phyloP scores from a whole-genome alignment of 495 filamentous ascomycete genomes.

The Pyrenopolyporus hunteri region DNA sequence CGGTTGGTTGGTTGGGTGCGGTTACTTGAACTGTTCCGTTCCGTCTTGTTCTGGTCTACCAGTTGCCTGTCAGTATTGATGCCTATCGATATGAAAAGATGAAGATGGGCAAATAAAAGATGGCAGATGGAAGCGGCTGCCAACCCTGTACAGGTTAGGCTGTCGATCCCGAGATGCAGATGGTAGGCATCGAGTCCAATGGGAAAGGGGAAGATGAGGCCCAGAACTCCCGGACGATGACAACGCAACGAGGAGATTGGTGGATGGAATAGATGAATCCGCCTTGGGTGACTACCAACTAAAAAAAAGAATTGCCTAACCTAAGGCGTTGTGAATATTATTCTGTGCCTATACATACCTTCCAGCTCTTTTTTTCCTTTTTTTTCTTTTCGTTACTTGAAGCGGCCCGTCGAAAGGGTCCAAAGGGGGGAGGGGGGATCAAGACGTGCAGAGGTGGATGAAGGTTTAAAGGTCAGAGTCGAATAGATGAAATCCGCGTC shows the following conservation, averaged over 20 bases:
- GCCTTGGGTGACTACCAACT: too few relatives aligned
- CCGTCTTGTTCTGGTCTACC: too few relatives aligned
- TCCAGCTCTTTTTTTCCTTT: too few relatives aligned
- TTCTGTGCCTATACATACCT: conserved; percentile 32
- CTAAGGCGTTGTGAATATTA: conserved; percentile 9
- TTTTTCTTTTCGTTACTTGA: too few relatives aligned
- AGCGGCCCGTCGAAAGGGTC: conserved; percentile 1
- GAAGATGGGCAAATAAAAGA: neutral
- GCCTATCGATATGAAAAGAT: conserved; percentile 8
- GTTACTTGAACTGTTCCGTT: neutral
- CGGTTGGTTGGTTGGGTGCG: too few relatives aligned
- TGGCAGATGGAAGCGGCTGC: conserved; percentile 2
- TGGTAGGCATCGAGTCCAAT: conserved; percentile 11
- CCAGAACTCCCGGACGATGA: conserved; percentile 4
- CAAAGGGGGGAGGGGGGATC: neutral
- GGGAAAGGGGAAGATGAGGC: conserved; percentile 24
- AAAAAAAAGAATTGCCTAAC: too few relatives aligned
- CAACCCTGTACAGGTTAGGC: conserved; percentile 19
- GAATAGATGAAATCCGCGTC: conserved; percentile 5
- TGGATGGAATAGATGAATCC: conserved; percentile 20
- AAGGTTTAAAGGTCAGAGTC: conserved; percentile 1
- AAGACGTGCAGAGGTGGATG: conserved; percentile 9
- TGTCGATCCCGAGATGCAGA: conserved; percentile 26
- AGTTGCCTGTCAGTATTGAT: conserved; percentile 4
- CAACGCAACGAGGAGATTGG: neutral